Base-by-base conservation (phyloP, 371 early-diverging fungal genomes). In the Nematocida sp. region DNA sequence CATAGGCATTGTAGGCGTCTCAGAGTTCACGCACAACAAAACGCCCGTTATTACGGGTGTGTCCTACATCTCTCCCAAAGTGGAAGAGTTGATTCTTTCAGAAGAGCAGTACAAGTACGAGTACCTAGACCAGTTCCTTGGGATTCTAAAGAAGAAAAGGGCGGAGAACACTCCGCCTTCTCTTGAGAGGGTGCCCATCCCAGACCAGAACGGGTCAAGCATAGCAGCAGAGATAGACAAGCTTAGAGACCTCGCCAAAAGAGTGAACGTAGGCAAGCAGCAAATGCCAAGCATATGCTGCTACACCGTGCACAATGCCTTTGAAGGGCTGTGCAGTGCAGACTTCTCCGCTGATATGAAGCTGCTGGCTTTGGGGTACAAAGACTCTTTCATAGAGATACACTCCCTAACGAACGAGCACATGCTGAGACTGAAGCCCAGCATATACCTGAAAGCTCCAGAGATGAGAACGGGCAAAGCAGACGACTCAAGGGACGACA, bases 251-350 rank as follows among this genome's bases (percentile, higher is more conserved):
- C 67, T 91, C 4, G 84, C 89, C 78, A 89, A 90, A 60, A 88
- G 90, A 38, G 87, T 90, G 3, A 83, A 86, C 0, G 78, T 91
- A 21, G 86, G 88, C 1, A 86, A 88, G 27, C 85, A 86, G 1
- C 87, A 90, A 15, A 85, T 91, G 36, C 95, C 97, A 1, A 91
- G 91, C 40, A 87, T 96, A 31, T 93, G 93, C 82, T 89, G 90
- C 76, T 96, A 93, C 82, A 99, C 96, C 2, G 89, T 96, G 63
- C 92, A 94, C 83, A 96, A 99, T 79, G 90, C 94, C 0, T 87
- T 89, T 81, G 89, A 89, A 58, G 53, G 64, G 13, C 67, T 83
- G 1, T 79, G 80, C 36, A 76, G 74, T 53, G 37, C 81, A 29
- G 85, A 83, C 49, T 81, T 81, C 41, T 77, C 76, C 13, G 34